phyloP scores from a whole-genome alignment of 2,329 filamentous ascomycete genomes.

The Cercospora sp. region DNA sequence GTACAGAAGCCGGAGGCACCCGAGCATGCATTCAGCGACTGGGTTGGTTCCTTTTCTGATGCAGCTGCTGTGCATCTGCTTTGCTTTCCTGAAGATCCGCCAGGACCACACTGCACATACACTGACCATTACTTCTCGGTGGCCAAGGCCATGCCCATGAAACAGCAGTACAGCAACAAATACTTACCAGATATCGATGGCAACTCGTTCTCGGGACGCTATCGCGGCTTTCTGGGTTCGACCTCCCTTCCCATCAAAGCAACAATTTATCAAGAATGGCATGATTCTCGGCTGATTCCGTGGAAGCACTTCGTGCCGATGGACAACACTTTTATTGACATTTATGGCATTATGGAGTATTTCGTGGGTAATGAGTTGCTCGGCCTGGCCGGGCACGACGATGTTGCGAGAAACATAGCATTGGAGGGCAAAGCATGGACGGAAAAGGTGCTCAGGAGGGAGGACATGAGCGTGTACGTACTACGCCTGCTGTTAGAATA shows the following conservation, averaged over 20 bases:
- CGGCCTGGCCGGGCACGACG: conserved; percentile 49
- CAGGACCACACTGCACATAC: conserved; percentile 47
- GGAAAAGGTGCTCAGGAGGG: conserved; percentile 62
- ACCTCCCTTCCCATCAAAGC: conserved; percentile 39
- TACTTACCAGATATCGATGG: conserved; percentile 75
- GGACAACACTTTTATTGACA: conserved; percentile 34
- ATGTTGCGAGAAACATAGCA: conserved; percentile 64
- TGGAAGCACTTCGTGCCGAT: conserved; percentile 42
- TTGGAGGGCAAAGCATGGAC: conserved; percentile 67
- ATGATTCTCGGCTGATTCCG: conserved; percentile 39
- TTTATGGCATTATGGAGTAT: conserved; percentile 35
- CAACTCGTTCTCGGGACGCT: conserved; percentile 47
- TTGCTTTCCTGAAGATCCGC: conserved; percentile 45
- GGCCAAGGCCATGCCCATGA: conserved; percentile 38
- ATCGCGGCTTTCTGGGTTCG: conserved; percentile 32
- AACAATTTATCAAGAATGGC: conserved; percentile 42
- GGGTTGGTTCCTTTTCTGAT: conserved; percentile 44
- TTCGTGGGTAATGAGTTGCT: conserved; percentile 57
- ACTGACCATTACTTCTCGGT: conserved; percentile 45
- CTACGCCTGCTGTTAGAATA: conserved; percentile 62
- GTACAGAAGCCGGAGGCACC: conserved; percentile 26
- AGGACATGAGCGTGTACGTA: conserved; percentile 79
- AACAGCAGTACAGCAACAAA: conserved; percentile 55
- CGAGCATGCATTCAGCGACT: conserved; percentile 38
- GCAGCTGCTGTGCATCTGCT: conserved; percentile 47